Percentiles rank a stretch among this genome's conserved stretches.
These are phyloP conservation scores for Saturnispora mendoncae DNA, from an alignment of 805 yeast genomes.

Conservation along the genomic window DNA sequence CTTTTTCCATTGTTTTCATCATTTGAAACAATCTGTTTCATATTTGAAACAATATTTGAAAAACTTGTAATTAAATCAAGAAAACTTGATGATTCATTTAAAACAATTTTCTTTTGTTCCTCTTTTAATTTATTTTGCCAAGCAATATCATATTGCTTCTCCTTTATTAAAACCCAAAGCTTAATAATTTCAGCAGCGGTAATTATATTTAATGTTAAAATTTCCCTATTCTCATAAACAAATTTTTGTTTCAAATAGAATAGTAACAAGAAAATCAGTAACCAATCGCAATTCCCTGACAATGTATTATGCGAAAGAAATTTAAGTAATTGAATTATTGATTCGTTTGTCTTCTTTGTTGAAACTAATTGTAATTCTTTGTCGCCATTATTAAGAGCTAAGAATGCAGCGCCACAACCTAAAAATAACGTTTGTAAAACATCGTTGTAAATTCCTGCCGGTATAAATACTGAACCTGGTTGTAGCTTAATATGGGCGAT, in stretches of 20 bases:
- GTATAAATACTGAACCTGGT: slow-evolving; percentile 34
- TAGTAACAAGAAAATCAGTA: slow-evolving; percentile 32
- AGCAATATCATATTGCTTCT: background rate
- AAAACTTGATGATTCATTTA: background rate
- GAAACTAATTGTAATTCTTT: slow-evolving; percentile 20
- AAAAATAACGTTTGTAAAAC: slow-evolving; percentile 29
- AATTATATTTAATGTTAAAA: slow-evolving; percentile 28
- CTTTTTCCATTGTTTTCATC: background rate
- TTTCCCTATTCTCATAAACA: slow-evolving; percentile 22
- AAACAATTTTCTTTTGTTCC: background rate
- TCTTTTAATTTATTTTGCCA: background rate
- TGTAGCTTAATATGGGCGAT: slow-evolving; percentile 33
- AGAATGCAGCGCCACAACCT: slow-evolving; percentile 35
- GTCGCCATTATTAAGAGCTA: slow-evolving; percentile 22
- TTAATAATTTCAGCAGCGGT: slow-evolving; percentile 31
- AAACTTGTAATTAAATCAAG: background rate
- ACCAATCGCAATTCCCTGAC: slow-evolving; percentile 32
- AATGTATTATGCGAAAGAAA: slow-evolving; percentile 20
- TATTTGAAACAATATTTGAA: background rate
- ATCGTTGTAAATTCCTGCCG: slow-evolving; percentile 26
- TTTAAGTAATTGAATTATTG: slow-evolving; percentile 16
- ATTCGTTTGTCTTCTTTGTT: slow-evolving; percentile 17
- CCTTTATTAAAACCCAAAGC: slow-evolving; percentile 19
- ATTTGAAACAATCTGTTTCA: background rate
- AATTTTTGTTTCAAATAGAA: slow-evolving; percentile 33